These are phyloP conservation scores for Geoglossum glabrum DNA, from an alignment of 495 filamentous ascomycete genomes.

Conservation along the genomic window DNA sequence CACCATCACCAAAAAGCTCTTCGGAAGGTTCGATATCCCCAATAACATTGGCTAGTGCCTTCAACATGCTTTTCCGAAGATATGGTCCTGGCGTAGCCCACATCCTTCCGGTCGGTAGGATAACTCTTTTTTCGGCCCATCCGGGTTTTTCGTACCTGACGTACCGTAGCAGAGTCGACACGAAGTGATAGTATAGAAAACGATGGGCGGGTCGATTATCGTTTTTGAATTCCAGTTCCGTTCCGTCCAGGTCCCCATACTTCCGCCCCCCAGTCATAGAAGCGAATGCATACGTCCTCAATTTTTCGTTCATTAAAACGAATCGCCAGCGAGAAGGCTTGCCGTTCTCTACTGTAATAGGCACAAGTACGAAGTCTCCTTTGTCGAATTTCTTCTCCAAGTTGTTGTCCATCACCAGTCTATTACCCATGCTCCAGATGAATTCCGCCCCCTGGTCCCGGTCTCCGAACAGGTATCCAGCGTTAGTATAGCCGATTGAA, in stretches of 20 bases:
- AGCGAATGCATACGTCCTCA: background rate
- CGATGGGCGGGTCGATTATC: background rate
- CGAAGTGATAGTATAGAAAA: constrained; percentile 1
- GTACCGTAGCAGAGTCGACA: background rate
- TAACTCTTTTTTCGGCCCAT: background rate
- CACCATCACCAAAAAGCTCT: background rate
- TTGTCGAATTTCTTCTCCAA: background rate
- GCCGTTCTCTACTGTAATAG: background rate
- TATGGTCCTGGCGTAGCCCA: constrained; percentile 4
- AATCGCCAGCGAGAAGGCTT: background rate
- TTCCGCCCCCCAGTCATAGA: background rate
- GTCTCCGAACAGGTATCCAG: background rate
- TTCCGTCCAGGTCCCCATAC: background rate
- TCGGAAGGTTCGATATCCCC: background rate
- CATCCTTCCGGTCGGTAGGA: background rate
- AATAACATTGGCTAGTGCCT: background rate
- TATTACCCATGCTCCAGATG: background rate
- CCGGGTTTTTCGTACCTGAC: background rate
- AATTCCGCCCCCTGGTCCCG: background rate
- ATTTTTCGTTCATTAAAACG: background rate
- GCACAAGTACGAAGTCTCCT: background rate
- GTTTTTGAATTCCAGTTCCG: background rate
- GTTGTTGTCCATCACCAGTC: background rate
- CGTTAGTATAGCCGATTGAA: background rate
- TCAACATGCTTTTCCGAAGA: background rate